phyloP scores from a whole-genome alignment of 2,329 filamentous ascomycete species.

The Aureobasidium sp. region DNA sequence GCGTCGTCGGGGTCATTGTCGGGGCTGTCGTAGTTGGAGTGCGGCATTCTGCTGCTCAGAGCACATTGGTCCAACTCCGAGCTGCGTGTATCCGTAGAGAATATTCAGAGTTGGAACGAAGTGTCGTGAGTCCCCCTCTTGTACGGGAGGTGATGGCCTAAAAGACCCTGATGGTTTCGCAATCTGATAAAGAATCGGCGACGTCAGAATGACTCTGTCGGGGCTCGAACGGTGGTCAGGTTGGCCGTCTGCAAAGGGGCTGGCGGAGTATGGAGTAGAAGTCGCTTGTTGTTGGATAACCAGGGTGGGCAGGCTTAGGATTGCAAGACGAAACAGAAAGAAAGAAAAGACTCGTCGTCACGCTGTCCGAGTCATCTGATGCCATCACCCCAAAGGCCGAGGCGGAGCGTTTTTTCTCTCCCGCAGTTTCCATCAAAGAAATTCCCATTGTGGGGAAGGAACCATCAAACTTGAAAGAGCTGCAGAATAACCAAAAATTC shows the following conservation, averaged over 20 bases:
- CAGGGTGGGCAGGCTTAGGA: background rate
- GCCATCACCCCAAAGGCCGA: background rate
- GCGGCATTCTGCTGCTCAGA: slow-evolving; percentile 15
- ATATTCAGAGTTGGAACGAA: background rate
- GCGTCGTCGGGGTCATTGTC: background rate
- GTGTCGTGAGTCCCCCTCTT: background rate
- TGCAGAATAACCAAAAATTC: background rate
- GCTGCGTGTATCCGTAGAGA: background rate
- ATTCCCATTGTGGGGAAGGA: too few species aligned
- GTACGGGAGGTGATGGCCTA: background rate
- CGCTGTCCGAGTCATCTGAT: slow-evolving; percentile 9
- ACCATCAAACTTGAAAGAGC: background rate
- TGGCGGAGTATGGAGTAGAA: too few species aligned
- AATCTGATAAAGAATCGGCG: background rate
- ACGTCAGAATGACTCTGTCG: background rate
- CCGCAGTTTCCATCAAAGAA: background rate
- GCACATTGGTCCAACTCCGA: background rate
- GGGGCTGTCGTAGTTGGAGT: slow-evolving; percentile 12
- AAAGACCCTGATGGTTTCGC: slow-evolving; percentile 6
- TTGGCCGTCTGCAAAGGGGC: too few species aligned
- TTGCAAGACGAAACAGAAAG: background rate
- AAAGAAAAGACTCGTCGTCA: background rate
- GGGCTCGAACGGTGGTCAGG: background rate
- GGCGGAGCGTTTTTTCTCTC: background rate
- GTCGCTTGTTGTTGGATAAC: background rate